phyloP scores from a whole-genome alignment of 768 basidiomycete species.

The Boletellus emodensis region DNA sequence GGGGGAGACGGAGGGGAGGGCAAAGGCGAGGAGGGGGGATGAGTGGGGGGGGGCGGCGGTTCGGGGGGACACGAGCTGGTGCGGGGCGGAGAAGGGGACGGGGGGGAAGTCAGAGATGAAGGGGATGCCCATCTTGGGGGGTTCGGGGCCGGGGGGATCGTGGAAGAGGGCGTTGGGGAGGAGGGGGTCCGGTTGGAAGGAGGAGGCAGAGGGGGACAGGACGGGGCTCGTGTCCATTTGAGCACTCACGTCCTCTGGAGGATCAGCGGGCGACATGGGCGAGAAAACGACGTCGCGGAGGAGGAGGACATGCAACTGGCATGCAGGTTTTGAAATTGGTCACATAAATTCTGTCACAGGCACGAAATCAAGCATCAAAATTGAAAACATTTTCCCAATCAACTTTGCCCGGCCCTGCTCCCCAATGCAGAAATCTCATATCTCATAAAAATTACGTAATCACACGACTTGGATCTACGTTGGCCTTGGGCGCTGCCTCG shows the following conservation, averaged over 20 bases:
- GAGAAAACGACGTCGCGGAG: background rate
- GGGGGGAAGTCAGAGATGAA: constrained; percentile 45
- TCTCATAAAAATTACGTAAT: constrained; percentile 20
- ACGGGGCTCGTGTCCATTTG: constrained; percentile 20
- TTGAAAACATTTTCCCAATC: constrained; percentile 29
- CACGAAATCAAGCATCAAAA: constrained; percentile 29
- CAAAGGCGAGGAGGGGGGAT: constrained; percentile 31
- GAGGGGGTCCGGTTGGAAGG: constrained; percentile 9
- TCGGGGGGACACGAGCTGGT: background rate
- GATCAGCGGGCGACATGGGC: constrained; percentile 18
- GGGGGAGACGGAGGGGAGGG: background rate
- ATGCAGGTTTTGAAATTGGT: constrained; percentile 14
- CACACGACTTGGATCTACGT: background rate
- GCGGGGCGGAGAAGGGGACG: constrained; percentile 34
- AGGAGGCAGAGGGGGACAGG: constrained; percentile 9
- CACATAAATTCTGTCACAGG: constrained; percentile 36
- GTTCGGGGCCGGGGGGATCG: background rate
- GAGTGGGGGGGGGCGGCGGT: constrained; percentile 23
- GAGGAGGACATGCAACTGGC: constrained; percentile 23
- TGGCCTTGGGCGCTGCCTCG: constrained; percentile 14
- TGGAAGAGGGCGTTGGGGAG: background rate
- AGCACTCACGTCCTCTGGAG: constrained; percentile 5
- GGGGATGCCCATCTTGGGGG: constrained; percentile 28
- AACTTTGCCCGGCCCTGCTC: constrained; percentile 16
- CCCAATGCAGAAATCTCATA: constrained; percentile 13